Evolutionary conservation across 148 eudicot genomes (phyloP), one percentile per base, ranked within the genome.

Genomic region (Polygonum aviculare): DNA sequence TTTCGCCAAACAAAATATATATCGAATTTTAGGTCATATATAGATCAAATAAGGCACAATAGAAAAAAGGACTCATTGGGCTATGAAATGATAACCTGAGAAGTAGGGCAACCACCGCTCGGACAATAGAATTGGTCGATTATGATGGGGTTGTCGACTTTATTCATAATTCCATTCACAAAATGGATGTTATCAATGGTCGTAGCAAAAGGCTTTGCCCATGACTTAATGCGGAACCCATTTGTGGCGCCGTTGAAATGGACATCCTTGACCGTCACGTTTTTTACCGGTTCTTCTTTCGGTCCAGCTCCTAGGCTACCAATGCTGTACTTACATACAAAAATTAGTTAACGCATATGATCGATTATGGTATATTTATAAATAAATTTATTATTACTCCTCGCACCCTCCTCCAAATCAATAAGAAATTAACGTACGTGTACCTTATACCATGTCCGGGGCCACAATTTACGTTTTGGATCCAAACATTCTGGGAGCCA

Each of bases 401-500:
- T 39, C 41, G 6, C 7, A 4, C 41, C 7, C 41, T 39, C 4
- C 4, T 26, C 31, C 31, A 26, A 26, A 39, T 39, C 41, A 39
- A 39, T 39, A 4, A 39, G 16, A 14, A 51, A 51, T 14, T 51
- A 12, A 15, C 21, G 57, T 52, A 15, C 21, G 57, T 52, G 57
- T 67, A 85, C 94, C 94, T 86, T 8, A 90, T 90, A 10, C 94
- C 94, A 22, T 88, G 91, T 3, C 94, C 94, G 0, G 94, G 94
- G 19, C 91, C 91, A 39, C 94, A 90, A 3, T 19, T 26, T 7
- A 90, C 36, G 48, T 52, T 55, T 41, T 88, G 70, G n/a, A 88
- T 81, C 86, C 83, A 86, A 6, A 88, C 12, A 35, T 83, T 60
- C 15, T 49, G 40, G 52, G 72, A 81, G n/a, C 86, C 78, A 0